Evolutionary conservation across 257 asterid genomes (phyloP), one percentile per base, ranked within the genome.

Genomic region (Anisodus acutangulus): DNA sequence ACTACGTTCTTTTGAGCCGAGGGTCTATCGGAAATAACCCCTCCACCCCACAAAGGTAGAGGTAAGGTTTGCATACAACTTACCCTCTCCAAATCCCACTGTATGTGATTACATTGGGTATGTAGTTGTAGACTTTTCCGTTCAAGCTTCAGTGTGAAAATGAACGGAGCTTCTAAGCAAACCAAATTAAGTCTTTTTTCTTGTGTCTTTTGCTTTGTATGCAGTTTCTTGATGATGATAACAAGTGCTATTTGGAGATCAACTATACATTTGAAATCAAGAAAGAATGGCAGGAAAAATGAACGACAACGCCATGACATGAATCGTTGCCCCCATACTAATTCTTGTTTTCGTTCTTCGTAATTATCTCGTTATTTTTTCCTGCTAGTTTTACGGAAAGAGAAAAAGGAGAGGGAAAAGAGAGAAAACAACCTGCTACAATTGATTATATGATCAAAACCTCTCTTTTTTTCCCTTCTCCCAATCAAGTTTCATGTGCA

Each of bases 211-310:
- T 55, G 13, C 71, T n/a, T 53, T 19, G 81, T 19, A 17, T 7
- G 69, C 95, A 96, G 99, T 94, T 96, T 59, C 92, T 94, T 45
- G 99, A 96, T 47, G 98, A 96, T 26, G 99, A 96, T 78, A 93
- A 92, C 55, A 90, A 91, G 88, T 92, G 98, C 92, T 93, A 96
- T 93, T 85, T 96, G 98, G 98, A 94, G 95, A 94, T 96, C 91
- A 96, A 94, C 86, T 96, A 96, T 85, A 90, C 93, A 66, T 96
- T 94, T 83, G 99, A 96, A 47, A 96, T 96, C 95, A 92, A 87
- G 98, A 96, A 83, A 91, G 98, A 95, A 1, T 94, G 99, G 99
- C 95, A 84, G 87, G 57, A 89, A 62, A 82, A 64, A 81, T 82
- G 82, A 55, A 49, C 60, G 10, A n/a, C 64, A 54, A 8, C n/a